phyloP scores from a whole-genome alignment of 345 rosid species.

The Crucihimalaya himalaica region DNA sequence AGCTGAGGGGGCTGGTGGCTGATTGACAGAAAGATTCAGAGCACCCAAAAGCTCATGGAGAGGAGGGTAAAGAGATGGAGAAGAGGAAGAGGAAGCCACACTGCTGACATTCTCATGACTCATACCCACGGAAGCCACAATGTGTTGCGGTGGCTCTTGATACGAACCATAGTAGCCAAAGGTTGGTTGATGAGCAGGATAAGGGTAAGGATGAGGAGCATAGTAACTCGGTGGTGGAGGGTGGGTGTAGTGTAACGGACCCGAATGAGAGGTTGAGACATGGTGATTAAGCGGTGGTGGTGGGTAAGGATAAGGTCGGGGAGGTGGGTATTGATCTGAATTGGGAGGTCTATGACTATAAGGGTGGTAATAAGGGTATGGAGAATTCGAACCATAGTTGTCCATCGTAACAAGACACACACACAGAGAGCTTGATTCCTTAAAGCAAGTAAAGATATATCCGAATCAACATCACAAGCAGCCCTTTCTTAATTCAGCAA shows the following conservation, averaged over 20 bases:
- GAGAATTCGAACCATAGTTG: slow-evolving; percentile 9
- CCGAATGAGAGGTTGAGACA: slow-evolving; percentile 39
- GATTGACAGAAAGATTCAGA: slow-evolving; percentile 40
- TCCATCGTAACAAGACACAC: slow-evolving; percentile 26
- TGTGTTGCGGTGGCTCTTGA: slow-evolving; percentile 43
- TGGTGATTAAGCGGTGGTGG: slow-evolving; percentile 28
- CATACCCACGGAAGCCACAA: slow-evolving; percentile 27
- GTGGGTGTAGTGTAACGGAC: slow-evolving; percentile 41
- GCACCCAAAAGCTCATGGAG: slow-evolving; percentile 56
- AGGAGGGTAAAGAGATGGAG: slow-evolving; percentile 65
- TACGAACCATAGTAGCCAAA: slow-evolving; percentile 46
- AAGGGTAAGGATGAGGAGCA: slow-evolving; percentile 48
- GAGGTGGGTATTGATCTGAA: slow-evolving; percentile 50
- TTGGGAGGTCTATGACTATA: slow-evolving; percentile 54
- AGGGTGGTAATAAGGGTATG: slow-evolving; percentile 43
- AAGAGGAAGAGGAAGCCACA: slow-evolving; percentile 36
- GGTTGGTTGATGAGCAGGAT: slow-evolving; percentile 44
- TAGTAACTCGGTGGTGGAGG: slow-evolving; percentile 27
- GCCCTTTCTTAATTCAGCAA: no score
- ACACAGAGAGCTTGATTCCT: neutral
- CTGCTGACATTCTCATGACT: slow-evolving; percentile 15
- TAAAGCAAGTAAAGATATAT: neutral
- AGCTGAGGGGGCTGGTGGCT: slow-evolving; percentile 48
- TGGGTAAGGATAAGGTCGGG: slow-evolving; percentile 40
- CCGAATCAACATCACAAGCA: no score